Conservation (phyloP, 345 rosid genomes). For the Cardamine resedifolia region DNA sequence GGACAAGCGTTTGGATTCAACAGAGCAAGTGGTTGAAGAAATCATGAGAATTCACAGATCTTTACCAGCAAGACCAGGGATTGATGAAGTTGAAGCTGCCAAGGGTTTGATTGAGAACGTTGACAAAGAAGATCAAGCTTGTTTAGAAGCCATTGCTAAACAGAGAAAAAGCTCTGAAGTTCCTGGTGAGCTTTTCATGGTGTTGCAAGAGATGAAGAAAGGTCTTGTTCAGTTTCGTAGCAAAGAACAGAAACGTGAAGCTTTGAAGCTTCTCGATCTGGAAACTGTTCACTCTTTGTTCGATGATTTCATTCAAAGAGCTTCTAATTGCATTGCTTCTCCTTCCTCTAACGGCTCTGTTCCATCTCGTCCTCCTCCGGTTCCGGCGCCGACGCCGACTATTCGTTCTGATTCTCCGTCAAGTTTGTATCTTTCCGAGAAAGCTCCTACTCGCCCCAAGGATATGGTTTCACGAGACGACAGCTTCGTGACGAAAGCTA, state of each 20-base stretch:
- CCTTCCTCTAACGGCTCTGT: constrained; percentile 40
- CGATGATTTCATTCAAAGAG: constrained; percentile 85
- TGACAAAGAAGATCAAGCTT: constrained; percentile 78
- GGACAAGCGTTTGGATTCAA: constrained; percentile 53
- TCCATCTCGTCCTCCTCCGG: constrained; percentile 14
- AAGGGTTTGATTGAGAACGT: constrained; percentile 57
- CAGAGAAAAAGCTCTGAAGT: constrained; percentile 58
- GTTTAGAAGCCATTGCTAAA: constrained; percentile 60
- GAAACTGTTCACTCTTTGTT: constrained; percentile 62
- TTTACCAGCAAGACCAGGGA: constrained; percentile 68
- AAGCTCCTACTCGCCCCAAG: constrained; percentile 37
- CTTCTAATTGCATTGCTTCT: constrained; percentile 67
- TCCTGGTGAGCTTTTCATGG: constrained; percentile 70
- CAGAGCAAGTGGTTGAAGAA: constrained; percentile 78
- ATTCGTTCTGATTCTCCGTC: constrained; percentile 3
- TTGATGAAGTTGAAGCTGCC: constrained; percentile 92
- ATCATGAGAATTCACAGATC: constrained; percentile 90
- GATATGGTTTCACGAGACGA: constrained; percentile 73
- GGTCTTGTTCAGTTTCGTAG: constrained; percentile 56
- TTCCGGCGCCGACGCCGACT: not conserved
- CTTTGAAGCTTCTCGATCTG: constrained; percentile 75
- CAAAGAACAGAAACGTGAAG: constrained; percentile 77
- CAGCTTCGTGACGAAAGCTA: constrained; percentile 64
- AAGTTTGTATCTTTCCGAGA: constrained; percentile 37
- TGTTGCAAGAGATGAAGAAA: constrained; percentile 83